A percentile compares a stretch with the other conserved stretches of the same genome.
Conservation (phyloP, 352 stramenopile species). For the Globisporangium barbulae region DNA sequence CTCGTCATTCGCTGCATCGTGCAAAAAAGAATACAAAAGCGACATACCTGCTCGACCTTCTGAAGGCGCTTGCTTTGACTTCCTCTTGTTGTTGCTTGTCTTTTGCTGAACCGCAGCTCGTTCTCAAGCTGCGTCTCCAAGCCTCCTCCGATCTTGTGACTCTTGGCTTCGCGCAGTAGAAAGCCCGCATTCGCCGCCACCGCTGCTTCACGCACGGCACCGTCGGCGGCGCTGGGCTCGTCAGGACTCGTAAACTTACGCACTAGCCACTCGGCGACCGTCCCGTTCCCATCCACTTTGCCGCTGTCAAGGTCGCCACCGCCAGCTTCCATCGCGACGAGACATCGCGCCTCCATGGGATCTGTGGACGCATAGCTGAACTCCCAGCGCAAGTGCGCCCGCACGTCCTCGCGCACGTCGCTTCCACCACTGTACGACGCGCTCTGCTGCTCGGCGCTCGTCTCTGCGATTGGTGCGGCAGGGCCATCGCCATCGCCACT, state of each 20-base stretch:
- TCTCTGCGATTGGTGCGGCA: neutral
- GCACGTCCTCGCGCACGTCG: slow-evolving; percentile 39
- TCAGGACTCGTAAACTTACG: slow-evolving; percentile 20
- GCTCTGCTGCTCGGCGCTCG: neutral
- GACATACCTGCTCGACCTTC: neutral
- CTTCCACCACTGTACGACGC: neutral
- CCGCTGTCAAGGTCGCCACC: no score
- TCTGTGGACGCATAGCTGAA: slow-evolving; percentile 53
- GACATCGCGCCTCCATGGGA: slow-evolving; percentile 36
- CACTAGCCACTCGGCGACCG: slow-evolving; percentile 45
- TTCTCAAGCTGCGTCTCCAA: slow-evolving; percentile 45
- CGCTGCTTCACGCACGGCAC: neutral
- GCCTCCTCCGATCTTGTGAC: slow-evolving; percentile 3
- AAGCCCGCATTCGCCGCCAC: neutral
- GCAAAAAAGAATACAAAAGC: neutral
- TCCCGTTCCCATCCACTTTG: neutral
- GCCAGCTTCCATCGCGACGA: slow-evolving; percentile 33
- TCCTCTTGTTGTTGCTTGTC: neutral
- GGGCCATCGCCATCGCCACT: neutral
- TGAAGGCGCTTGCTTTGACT: neutral
- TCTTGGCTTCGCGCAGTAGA: neutral
- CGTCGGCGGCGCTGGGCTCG: neutral
- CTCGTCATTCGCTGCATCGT: neutral
- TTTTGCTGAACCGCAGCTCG: slow-evolving; percentile 27
- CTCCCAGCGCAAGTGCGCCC: slow-evolving; percentile 33